phyloP scores from a whole-genome alignment of 345 rosid species.

The Limnanthes douglasii region DNA sequence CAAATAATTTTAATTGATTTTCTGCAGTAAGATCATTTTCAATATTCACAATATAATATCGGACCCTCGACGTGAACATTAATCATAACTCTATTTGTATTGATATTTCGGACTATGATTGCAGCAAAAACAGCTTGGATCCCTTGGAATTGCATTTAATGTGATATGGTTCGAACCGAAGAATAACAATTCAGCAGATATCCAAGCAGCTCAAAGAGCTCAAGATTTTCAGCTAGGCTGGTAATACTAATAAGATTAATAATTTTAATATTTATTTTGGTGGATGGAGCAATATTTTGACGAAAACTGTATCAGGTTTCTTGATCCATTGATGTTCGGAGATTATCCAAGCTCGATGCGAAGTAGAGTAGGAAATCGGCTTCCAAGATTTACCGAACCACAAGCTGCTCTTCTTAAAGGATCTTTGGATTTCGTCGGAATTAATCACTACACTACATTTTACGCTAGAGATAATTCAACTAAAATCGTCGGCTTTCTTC shows the following conservation, averaged over 20 bases:
- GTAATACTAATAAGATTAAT: constrained; percentile 16
- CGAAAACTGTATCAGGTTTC: constrained; percentile 29
- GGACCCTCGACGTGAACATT: neutral
- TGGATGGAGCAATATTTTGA: neutral
- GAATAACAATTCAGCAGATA: constrained; percentile 29
- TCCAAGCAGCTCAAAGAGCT: constrained; percentile 54
- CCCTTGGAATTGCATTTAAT: constrained; percentile 45
- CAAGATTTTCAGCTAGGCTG: constrained; percentile 92
- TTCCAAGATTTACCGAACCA: constrained; percentile 41
- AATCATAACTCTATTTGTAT: neutral
- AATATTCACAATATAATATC: too few species aligned
- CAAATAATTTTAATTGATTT: neutral
- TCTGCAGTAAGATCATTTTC: neutral
- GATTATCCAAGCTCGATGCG: constrained; percentile 79
- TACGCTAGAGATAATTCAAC: constrained; percentile 30
- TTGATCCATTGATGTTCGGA: constrained; percentile 67
- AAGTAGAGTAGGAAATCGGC: constrained; percentile 41
- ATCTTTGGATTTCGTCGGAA: constrained; percentile 72
- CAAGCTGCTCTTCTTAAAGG: constrained; percentile 53
- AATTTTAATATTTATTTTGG: neutral
- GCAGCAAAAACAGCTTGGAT: constrained; percentile 54
- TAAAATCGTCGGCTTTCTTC: constrained; percentile 18
- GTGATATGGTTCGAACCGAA: constrained; percentile 54
- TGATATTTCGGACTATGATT: neutral
- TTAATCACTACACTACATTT: constrained; percentile 61